These are phyloP conservation scores for Citrullus colocynthis DNA, from an alignment of 306 rosid species.

Conservation along the genomic window DNA sequence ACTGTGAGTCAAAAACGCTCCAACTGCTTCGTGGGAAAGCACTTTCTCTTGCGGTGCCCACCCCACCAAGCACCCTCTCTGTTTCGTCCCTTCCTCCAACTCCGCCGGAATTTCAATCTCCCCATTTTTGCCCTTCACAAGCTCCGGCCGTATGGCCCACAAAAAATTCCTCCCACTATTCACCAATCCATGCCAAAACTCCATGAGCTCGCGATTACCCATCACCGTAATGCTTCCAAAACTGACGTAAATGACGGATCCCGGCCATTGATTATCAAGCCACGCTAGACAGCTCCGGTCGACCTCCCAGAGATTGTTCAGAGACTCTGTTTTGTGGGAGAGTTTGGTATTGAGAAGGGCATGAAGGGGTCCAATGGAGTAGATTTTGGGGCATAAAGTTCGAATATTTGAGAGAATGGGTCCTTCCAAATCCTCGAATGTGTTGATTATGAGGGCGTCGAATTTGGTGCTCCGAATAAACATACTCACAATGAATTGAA, in stretches of 20 bases:
- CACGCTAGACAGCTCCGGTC: not conserved
- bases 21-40: slow-evolving; percentile 19
- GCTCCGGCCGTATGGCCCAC: not conserved
- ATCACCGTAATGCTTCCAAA: slow-evolving; percentile 5
- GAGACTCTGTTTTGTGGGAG: not conserved
- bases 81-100: slow-evolving; percentile 11
- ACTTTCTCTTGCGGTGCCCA: slow-evolving; percentile 32
- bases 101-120: not conserved
- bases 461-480: not conserved
- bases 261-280: slow-evolving; percentile 5
- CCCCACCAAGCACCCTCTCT: slow-evolving; percentile 19
- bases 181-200: slow-evolving; percentile 15
- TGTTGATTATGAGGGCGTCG: slow-evolving; percentile 6
- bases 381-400: not conserved
- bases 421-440: slow-evolving; percentile 1
- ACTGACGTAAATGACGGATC: slow-evolving; percentile 13
- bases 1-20: slow-evolving; percentile 24
- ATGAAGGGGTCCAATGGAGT: slow-evolving; percentile 13
- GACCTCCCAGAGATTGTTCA: not conserved
- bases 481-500: not conserved
- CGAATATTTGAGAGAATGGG: not conserved
- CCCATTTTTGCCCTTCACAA: not conserved
- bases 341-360: not conserved
- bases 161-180: not conserved
- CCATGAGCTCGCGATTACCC: not conserved